Conservation (phyloP, 1,284 basidiomycete species). For the Rhodotorula glutinis region DNA sequence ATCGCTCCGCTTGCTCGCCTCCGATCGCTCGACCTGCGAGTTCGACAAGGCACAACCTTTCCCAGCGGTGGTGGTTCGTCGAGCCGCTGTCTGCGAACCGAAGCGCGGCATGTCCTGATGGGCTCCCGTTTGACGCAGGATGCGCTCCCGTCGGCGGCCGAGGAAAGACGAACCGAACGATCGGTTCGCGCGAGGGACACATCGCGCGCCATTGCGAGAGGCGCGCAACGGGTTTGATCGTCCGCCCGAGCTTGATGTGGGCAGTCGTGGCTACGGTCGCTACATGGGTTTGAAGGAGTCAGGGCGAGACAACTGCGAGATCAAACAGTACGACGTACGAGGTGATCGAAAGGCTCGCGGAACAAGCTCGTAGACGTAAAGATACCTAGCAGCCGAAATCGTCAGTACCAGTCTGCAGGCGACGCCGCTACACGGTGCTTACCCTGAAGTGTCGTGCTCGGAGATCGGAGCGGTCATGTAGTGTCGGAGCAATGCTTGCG, state of each 20-base stretch:
- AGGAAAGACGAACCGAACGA: slow-evolving; percentile 40
- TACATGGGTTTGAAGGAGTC: too few relatives aligned
- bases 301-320: too few relatives aligned
- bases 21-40: slow-evolving; percentile 26
- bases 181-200: slow-evolving; percentile 31
- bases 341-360: neutral
- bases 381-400: slow-evolving; percentile 12
- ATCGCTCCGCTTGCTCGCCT: neutral
- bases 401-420: neutral
- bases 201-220: slow-evolving; percentile 31
- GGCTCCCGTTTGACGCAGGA: slow-evolving; percentile 1
- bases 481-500: slow-evolving; percentile 37
- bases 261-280: slow-evolving; percentile 3
- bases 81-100: slow-evolving; percentile 16
- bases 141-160: neutral
- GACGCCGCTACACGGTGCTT: neutral
- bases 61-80: slow-evolving; percentile 36
- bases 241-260: slow-evolving; percentile 41
- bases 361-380: slow-evolving; percentile 42
- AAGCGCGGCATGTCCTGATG: neutral
- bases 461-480: slow-evolving; percentile 30
- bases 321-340: neutral
- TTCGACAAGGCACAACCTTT: slow-evolving; percentile 41
- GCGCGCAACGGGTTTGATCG: slow-evolving; percentile 31
- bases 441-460: slow-evolving; percentile 31